A percentile compares a stretch with the other conserved stretches of the same genome.
Evolutionary conservation across 202 grass and related monocot species (phyloP).

Genomic region (Dendrocalamus latiflorus): DNA sequence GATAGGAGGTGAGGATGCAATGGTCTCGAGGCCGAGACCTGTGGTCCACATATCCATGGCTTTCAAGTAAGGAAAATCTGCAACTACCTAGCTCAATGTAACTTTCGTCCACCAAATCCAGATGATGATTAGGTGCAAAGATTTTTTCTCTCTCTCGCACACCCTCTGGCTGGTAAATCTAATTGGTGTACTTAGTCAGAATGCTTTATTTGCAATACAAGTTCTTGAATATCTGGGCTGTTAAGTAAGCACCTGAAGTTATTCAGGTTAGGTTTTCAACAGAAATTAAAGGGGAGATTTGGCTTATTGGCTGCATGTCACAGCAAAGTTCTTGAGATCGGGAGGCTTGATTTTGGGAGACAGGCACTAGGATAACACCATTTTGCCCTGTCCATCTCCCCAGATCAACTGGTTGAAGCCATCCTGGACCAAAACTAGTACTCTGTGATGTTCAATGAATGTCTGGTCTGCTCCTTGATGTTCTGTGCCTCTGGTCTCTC

Average conservation of each 20-base stretch:
- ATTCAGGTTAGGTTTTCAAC: background rate
- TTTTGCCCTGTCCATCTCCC: too few relatives aligned
- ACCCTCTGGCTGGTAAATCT: background rate
- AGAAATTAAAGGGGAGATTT: background rate
- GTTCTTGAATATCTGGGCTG: background rate
- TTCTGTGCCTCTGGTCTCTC: too few relatives aligned
- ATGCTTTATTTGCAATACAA: background rate
- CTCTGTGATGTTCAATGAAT: too few relatives aligned
- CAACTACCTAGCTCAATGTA: background rate
- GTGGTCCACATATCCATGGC: background rate
- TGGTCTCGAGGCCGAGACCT: background rate
- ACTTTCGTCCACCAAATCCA: background rate
- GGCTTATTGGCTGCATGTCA: background rate
- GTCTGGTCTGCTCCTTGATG: too few relatives aligned
- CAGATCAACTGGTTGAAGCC: too few relatives aligned
- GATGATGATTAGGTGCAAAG: background rate
- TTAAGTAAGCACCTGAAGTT: background rate
- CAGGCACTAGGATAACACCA: too few relatives aligned
- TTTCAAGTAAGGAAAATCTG: background rate
- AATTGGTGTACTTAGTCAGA: background rate
- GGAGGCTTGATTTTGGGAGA: too few relatives aligned
- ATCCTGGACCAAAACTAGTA: too few relatives aligned
- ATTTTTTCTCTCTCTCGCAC: background rate
- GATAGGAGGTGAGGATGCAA: background rate
- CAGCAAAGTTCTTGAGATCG: background rate